These are phyloP conservation scores for Mycena galericulata DNA, from an alignment of 768 basidiomycete species.

Conservation along the genomic window DNA sequence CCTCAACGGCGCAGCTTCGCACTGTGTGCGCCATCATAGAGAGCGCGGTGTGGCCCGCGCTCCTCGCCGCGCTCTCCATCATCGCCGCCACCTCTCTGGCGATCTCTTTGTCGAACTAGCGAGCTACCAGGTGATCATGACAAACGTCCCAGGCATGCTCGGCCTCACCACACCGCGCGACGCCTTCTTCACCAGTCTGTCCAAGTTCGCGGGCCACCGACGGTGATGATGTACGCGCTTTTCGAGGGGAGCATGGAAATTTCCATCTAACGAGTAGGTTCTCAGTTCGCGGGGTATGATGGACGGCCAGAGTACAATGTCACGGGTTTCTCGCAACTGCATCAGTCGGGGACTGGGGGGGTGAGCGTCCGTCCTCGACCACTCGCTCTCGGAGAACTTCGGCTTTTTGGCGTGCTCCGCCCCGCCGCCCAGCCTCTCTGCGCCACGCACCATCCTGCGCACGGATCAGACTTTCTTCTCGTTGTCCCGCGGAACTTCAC, in stretches of 20 bases:
- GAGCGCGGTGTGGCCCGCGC: slow-evolving; percentile 91
- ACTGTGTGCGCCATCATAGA: slow-evolving; percentile 85
- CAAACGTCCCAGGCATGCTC: slow-evolving; percentile 91
- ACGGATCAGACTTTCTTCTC: slow-evolving; percentile 81
- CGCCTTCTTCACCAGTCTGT: slow-evolving; percentile 88
- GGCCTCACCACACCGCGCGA: slow-evolving; percentile 89
- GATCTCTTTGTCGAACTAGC: slow-evolving; percentile 90
- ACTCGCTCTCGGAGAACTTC: slow-evolving; percentile 72
- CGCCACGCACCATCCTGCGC: slow-evolving; percentile 88
- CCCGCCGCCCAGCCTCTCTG: slow-evolving; percentile 82
- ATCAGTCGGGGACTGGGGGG: slow-evolving; percentile 74
- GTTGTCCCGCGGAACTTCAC: slow-evolving; percentile 80
- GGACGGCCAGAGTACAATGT: slow-evolving; percentile 55
- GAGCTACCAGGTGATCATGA: slow-evolving; percentile 86
- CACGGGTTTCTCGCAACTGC: slow-evolving; percentile 73
- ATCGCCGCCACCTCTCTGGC: slow-evolving; percentile 90
- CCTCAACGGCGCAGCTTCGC: slow-evolving; percentile 66
- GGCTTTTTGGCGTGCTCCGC: slow-evolving; percentile 63
- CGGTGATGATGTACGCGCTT: slow-evolving; percentile 62
- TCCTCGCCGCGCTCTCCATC: slow-evolving; percentile 91
- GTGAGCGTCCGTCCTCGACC: slow-evolving; percentile 64
- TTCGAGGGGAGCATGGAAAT: neutral
- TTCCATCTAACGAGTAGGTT: neutral
- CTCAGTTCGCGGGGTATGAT: slow-evolving; percentile 63
- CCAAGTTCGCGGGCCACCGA: slow-evolving; percentile 75